Evolutionary conservation across 1,139 yeast species (phyloP).

Genomic region (Pneumocystis wakefieldiae): DNA sequence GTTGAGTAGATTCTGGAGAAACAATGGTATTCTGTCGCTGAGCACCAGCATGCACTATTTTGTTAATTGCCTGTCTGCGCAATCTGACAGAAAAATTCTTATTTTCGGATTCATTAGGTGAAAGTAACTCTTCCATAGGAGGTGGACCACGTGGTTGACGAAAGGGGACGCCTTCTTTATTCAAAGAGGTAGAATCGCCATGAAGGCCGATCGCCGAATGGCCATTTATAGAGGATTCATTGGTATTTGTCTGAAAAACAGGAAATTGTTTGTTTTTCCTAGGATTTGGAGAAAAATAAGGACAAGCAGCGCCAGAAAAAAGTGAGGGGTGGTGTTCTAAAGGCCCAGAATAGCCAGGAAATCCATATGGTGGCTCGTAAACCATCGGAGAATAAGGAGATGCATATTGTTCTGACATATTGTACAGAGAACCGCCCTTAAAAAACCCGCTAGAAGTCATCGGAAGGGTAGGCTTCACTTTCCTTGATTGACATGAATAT

Average conservation of each 20-base stretch:
- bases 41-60: background rate
- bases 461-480: background rate
- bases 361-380: background rate
- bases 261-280: background rate
- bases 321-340: background rate
- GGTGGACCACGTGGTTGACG: conserved; percentile 1
- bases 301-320: background rate
- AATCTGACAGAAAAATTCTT: background rate
- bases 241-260: background rate
- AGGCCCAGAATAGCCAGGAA: background rate
- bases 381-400: background rate
- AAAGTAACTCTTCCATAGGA: background rate
- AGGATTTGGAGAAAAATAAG: background rate
- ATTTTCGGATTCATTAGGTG: background rate
- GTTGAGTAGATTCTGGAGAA: background rate
- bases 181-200: background rate
- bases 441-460: background rate
- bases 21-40: background rate
- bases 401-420: background rate
- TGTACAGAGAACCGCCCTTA: background rate
- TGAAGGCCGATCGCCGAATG: background rate
- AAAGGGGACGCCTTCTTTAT: background rate
- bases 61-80: background rate
- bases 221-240: background rate
- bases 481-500: background rate